A percentile compares a stretch with the other conserved stretches of the same genome.
These are phyloP conservation scores for Stagonosporopsis rhizophila DNA, from an alignment of 2,329 filamentous ascomycete species.

Conservation along the genomic window DNA sequence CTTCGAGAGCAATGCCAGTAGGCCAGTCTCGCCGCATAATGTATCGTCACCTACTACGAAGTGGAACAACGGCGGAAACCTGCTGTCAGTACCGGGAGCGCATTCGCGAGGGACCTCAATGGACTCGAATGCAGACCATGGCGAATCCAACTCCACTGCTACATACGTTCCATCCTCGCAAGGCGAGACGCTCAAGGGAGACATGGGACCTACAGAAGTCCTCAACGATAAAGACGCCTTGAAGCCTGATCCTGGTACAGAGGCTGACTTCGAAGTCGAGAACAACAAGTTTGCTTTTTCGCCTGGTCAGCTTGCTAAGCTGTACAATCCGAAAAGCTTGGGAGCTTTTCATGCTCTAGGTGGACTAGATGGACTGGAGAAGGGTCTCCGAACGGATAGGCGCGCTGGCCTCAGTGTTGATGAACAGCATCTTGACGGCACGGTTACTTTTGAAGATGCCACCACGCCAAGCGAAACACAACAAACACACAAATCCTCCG, in stretches of 20 bases:
- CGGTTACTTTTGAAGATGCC: conserved; percentile 72
- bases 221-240: conserved; percentile 73
- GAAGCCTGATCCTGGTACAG: conserved; percentile 76
- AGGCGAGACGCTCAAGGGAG: conserved; percentile 52
- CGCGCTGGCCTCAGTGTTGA: conserved; percentile 73
- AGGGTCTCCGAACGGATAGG: conserved; percentile 72
- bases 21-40: conserved; percentile 72
- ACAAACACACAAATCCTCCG: conserved; percentile 27
- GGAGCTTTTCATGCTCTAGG: conserved; percentile 78
- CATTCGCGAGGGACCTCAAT: conserved; percentile 70
- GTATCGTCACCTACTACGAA: conserved; percentile 67
- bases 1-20: conserved; percentile 69
- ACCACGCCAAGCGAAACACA: conserved; percentile 39
- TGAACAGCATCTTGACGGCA: conserved; percentile 69
- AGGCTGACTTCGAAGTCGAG: conserved; percentile 75
- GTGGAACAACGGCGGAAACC: conserved; percentile 63
- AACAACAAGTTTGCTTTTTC: conserved; percentile 83
- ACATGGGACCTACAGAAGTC: conserved; percentile 58
- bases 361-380: conserved; percentile 74
- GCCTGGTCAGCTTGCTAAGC: conserved; percentile 79
- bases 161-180: conserved; percentile 61
- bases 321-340: conserved; percentile 80
- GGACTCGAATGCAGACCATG: conserved; percentile 66
- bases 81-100: conserved; percentile 68
- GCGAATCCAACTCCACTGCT: conserved; percentile 63